Conservation (phyloP, 1,139 yeast genomes). For the Debaryomyces fabryi region DNA sequence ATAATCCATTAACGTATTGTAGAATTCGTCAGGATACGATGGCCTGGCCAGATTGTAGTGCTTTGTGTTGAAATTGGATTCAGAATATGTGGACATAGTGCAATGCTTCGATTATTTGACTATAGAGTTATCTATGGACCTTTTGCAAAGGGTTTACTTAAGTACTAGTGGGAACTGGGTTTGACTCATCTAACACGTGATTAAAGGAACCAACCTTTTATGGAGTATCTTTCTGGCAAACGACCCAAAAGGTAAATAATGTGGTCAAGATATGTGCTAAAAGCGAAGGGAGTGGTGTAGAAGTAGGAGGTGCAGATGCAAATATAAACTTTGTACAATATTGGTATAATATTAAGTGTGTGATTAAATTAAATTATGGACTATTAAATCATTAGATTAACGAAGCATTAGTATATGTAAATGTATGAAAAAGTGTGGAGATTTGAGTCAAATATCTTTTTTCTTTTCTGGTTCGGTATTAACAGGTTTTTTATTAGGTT, state of each 20-base stretch:
- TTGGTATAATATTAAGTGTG: not conserved
- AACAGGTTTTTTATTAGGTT: not conserved
- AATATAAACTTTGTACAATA: not conserved
- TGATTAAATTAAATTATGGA: not conserved
- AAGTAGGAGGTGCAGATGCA: too few relatives aligned
- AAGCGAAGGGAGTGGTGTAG: too few relatives aligned
- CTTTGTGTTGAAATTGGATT: conserved; percentile 33
- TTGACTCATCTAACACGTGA: too few relatives aligned
- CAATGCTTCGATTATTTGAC: not conserved
- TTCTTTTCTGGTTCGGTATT: conserved; percentile 9
- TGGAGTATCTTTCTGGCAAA: too few relatives aligned
- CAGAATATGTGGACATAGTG: conserved; percentile 43
- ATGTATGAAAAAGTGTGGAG: not conserved
- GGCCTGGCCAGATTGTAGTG: conserved; percentile 44
- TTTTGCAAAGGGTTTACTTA: too few relatives aligned
- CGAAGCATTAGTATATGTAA: not conserved
- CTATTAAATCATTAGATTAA: not conserved
- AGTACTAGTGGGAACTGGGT: too few relatives aligned
- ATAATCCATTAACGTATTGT: conserved; percentile 31
- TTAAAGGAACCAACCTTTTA: too few relatives aligned
- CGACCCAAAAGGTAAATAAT: too few relatives aligned
- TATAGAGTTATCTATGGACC: too few relatives aligned
- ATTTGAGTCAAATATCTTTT: conserved; percentile 8
- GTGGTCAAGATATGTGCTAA: too few relatives aligned
- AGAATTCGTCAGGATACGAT: conserved; percentile 37